Base-by-base conservation (phyloP, 2,329 filamentous ascomycete species). In the Beauveria pseudobassiana region DNA sequence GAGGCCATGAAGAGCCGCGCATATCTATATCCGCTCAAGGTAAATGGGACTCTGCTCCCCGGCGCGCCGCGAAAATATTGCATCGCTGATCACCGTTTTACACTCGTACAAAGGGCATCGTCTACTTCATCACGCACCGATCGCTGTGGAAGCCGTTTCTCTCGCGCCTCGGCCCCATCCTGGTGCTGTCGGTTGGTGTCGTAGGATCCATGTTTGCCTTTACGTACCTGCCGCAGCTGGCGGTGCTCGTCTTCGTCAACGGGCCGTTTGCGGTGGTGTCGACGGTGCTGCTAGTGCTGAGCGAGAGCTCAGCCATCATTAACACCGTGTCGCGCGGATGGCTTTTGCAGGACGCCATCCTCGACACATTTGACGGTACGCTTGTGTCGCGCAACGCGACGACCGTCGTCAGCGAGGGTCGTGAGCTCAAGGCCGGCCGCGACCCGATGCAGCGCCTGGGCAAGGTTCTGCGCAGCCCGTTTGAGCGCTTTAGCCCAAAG, bases 311-410 rank as follows among this genome's bases (percentile, higher is more conserved):
- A 2, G 80, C 82, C 16, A 78, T 87, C 61, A 79, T 84, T 65
- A 83, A 80, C 65, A 69, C 82, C 42, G 67, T 86, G 18, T 81
- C 85, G 9, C 85, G 87, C 68, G 87, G 83, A 48, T 93, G 91
- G 71, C 76, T 96, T 43, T 83, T 96, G 50, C 86, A 90, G 66
- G 91, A 96, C 64, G 89, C 91, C 0, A 79, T 97, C 40, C 80
- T 95, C 28, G 92, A 97, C 72, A 93, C 90, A 0, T 97, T 97
- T 72, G 93, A 97, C 70, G 91, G 89, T 38, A 86, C 84, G 0
- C 74, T 87, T 26, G 71, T 87, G 8, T 70, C 82, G 1, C 77
- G 74, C 54, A 78, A 82, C 65, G 76, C 79, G 34, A 77, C 77
- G 0, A 78, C 76, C 1, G 80, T 97, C 3, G 89, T 98, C 7